Evolutionary conservation across 495 filamentous ascomycete genomes (phyloP).

Genomic region (Massariosphaeria phaeospora): DNA sequence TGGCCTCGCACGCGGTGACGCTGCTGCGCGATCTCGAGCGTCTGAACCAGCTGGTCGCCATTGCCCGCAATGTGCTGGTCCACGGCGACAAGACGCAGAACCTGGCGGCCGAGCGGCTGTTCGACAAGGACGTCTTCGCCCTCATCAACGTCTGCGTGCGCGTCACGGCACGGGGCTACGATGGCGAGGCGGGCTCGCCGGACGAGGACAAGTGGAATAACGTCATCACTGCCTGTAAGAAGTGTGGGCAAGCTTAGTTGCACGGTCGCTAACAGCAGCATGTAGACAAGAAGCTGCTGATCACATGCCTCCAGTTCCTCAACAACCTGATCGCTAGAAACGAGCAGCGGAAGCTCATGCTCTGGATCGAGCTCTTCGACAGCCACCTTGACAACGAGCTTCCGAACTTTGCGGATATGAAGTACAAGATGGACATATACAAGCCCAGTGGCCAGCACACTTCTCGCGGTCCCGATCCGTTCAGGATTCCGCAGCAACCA

Average conservation of each 20-base stretch:
- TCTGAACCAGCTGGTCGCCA: constrained; percentile 76
- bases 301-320: constrained; percentile 82
- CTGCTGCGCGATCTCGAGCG: constrained; percentile 78
- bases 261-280: background rate
- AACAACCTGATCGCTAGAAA: constrained; percentile 92
- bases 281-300: constrained; percentile 78
- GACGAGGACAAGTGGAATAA: constrained; percentile 67
- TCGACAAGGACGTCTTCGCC: constrained; percentile 78
- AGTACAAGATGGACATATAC: constrained; percentile 22
- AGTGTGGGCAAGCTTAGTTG: background rate
- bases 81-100: constrained; percentile 80
- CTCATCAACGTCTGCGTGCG: constrained; percentile 78
- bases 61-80: constrained; percentile 78
- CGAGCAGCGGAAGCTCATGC: constrained; percentile 81
- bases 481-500: constrained; percentile 29
- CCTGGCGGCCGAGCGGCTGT: constrained; percentile 68
- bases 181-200: constrained; percentile 64
- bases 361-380: constrained; percentile 85
- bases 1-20: constrained; percentile 67
- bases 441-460: background rate
- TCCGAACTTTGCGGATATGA: constrained; percentile 24
- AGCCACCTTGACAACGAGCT: constrained; percentile 31
- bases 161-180: constrained; percentile 84
- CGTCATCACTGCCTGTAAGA: constrained; percentile 49
- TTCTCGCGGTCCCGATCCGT: constrained; percentile 11